Evolutionary conservation across 352 stramenopile species (phyloP).

Genomic region (Phytophthora niederhauseri): DNA sequence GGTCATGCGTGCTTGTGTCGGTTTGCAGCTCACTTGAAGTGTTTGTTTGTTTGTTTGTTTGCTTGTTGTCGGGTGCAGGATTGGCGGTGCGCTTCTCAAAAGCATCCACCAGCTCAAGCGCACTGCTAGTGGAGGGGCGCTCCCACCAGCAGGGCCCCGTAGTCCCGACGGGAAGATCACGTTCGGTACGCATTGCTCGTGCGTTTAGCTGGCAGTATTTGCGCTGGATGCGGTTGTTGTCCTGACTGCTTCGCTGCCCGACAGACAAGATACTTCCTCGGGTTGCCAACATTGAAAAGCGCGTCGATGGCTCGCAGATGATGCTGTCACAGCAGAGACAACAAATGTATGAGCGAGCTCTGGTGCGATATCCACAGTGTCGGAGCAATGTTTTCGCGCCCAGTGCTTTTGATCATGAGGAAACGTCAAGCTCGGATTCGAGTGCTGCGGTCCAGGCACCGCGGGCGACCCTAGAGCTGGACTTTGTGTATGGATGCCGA

Average conservation of each 20-base stretch:
- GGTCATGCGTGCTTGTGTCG: background rate
- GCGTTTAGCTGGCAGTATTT: background rate
- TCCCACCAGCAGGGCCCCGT: slow-evolving; percentile 36
- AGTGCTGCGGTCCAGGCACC: slow-evolving; percentile 20
- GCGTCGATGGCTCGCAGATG: slow-evolving; percentile 43
- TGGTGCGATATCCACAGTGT: slow-evolving; percentile 70
- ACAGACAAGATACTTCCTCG: slow-evolving; percentile 74
- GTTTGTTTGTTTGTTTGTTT: slow-evolving; percentile 1
- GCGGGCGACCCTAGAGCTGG: slow-evolving; percentile 51
- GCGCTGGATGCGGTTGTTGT: background rate
- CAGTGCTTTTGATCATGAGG: slow-evolving; percentile 48
- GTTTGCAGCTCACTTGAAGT: background rate
- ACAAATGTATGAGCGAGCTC: slow-evolving; percentile 62
- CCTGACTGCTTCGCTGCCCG: background rate
- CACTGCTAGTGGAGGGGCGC: slow-evolving; percentile 26
- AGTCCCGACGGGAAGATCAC: slow-evolving; percentile 64
- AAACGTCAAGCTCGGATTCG: slow-evolving; percentile 21
- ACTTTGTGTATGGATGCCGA: slow-evolving; percentile 69
- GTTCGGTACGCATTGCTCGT: slow-evolving; percentile 46
- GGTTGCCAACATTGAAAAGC: slow-evolving; percentile 75
- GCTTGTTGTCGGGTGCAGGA: slow-evolving; percentile 10
- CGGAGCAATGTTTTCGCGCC: slow-evolving; percentile 71
- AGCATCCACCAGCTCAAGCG: slow-evolving; percentile 52
- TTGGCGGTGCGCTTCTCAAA: slow-evolving; percentile 40
- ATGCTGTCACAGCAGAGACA: slow-evolving; percentile 64